Percentiles rank a stretch among this genome's conserved stretches.
These are phyloP conservation scores for Carallia pectinifolia DNA, from an alignment of 345 rosid genomes.

Conservation along the genomic window DNA sequence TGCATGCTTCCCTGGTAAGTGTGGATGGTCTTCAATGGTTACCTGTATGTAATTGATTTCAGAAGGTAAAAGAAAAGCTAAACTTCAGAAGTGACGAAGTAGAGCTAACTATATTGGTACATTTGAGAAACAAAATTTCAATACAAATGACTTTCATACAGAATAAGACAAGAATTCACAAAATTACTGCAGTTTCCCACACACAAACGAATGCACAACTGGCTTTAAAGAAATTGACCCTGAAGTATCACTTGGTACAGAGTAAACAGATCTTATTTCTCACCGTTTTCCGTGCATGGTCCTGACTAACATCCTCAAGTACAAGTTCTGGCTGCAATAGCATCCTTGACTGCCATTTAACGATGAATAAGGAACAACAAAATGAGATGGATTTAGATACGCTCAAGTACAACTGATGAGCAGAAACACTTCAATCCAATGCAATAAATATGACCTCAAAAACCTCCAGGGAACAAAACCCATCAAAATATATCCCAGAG, in stretches of 20 bases:
- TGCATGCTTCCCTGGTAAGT: constrained; percentile 97
- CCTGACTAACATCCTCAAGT: constrained; percentile 91
- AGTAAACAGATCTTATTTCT: constrained; percentile 3
- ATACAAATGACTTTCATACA: neutral
- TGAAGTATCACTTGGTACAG: neutral
- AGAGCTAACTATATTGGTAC: too few species aligned
- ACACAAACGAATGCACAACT: too few species aligned
- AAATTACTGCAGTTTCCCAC: too few species aligned
- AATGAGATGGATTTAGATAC: constrained; percentile 4
- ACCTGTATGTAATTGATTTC: constrained; percentile 45
- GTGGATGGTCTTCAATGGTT: constrained; percentile 97
- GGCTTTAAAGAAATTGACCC: too few species aligned
- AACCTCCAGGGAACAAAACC: neutral
- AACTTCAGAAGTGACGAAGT: neutral
- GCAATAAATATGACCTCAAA: neutral
- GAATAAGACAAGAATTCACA: neutral
- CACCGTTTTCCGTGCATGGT: constrained; percentile 91
- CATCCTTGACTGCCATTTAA: constrained; percentile 66
- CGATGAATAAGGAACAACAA: constrained; percentile 7
- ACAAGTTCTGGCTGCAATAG: constrained; percentile 85
- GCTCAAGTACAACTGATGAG: constrained; percentile 1
- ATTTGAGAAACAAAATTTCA: too few species aligned
- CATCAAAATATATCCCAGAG: too few species aligned
- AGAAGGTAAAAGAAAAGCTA: neutral
- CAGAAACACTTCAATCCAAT: constrained; percentile 1